Percentiles rank a stretch among this genome's conserved stretches.
These are phyloP conservation scores for Diaporthe citrichinensis DNA, from an alignment of 2,329 filamentous ascomycete species.

Conservation along the genomic window DNA sequence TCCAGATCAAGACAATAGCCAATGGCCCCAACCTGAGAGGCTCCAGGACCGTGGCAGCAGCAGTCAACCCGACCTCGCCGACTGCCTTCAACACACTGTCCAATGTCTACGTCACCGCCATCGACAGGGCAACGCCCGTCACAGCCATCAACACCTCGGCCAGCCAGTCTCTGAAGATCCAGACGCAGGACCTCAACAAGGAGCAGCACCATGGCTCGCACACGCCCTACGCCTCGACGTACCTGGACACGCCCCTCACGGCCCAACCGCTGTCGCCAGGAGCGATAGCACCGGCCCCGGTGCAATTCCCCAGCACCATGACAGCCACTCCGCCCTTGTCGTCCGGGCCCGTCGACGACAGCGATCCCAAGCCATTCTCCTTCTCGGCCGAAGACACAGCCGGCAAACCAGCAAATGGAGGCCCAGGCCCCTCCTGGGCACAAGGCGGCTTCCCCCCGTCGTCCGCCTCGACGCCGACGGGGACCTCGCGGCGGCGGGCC, in stretches of 20 bases:
- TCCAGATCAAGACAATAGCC: slow-evolving; percentile 60
- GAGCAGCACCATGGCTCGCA: slow-evolving; percentile 49
- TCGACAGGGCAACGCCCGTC: slow-evolving; percentile 69
- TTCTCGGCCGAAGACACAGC: slow-evolving; percentile 52
- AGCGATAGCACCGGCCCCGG: slow-evolving; percentile 50
- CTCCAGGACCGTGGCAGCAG: slow-evolving; percentile 60
- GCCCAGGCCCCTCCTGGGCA: slow-evolving; percentile 22
- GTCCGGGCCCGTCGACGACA: slow-evolving; percentile 62
- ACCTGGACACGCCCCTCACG: slow-evolving; percentile 68
- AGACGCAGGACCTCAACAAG: slow-evolving; percentile 53
- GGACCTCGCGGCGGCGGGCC: slow-evolving; percentile 55
- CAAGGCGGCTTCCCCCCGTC: slow-evolving; percentile 51
- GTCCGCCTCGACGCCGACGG: slow-evolving; percentile 35
- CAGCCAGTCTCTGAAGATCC: slow-evolving; percentile 54
- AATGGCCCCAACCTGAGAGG: slow-evolving; percentile 54
- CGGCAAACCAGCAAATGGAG: not conserved
- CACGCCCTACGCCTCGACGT: slow-evolving; percentile 61
- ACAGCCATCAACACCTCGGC: slow-evolving; percentile 62
- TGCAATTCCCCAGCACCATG: slow-evolving; percentile 70
- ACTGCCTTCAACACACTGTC: slow-evolving; percentile 77
- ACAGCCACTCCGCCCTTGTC: slow-evolving; percentile 72
- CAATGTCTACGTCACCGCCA: slow-evolving; percentile 74
- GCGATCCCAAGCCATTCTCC: slow-evolving; percentile 55
- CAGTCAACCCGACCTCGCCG: slow-evolving; percentile 70
- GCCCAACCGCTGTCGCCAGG: slow-evolving; percentile 65